These are phyloP conservation scores for Galerina marginata DNA, from an alignment of 768 basidiomycete genomes.

Conservation along the genomic window DNA sequence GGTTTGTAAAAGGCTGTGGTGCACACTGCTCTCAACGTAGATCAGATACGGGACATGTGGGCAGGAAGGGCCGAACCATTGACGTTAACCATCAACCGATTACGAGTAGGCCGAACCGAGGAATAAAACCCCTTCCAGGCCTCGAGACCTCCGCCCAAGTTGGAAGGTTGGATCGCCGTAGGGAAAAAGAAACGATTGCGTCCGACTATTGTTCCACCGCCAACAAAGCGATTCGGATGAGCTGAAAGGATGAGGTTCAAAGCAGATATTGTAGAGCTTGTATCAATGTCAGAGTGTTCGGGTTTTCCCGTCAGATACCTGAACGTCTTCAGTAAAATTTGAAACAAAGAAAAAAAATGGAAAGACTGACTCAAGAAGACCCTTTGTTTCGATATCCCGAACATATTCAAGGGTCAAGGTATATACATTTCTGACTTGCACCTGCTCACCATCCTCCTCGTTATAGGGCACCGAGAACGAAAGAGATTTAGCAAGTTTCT, in stretches of 20 bases:
- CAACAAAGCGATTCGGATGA: conserved; percentile 52
- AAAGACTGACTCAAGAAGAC: conserved; percentile 42
- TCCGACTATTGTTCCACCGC: conserved; percentile 69
- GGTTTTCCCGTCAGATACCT: conserved; percentile 61
- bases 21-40: conserved; percentile 41
- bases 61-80: conserved; percentile 52
- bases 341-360: conserved; percentile 34
- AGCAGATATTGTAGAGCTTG: conserved; percentile 63
- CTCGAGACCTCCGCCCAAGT: conserved; percentile 57
- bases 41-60: background rate
- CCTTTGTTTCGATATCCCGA: conserved; percentile 58
- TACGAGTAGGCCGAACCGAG: conserved; percentile 60
- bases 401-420: conserved; percentile 47
- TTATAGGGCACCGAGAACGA: conserved; percentile 48
- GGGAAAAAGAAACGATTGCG: conserved; percentile 72
- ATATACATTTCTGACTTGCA: conserved; percentile 52
- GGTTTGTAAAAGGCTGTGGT: conserved; percentile 66
- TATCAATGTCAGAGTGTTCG: conserved; percentile 60
- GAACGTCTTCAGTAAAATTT: conserved; percentile 25
- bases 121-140: conserved; percentile 65
- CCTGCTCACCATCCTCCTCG: conserved; percentile 57
- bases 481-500: conserved; percentile 50
- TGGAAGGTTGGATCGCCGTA: conserved; percentile 50
- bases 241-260: conserved; percentile 69
- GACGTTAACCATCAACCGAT: conserved; percentile 67